Conservation (phyloP, 2,329 filamentous ascomycete species). For the Exophiala bonariae region DNA sequence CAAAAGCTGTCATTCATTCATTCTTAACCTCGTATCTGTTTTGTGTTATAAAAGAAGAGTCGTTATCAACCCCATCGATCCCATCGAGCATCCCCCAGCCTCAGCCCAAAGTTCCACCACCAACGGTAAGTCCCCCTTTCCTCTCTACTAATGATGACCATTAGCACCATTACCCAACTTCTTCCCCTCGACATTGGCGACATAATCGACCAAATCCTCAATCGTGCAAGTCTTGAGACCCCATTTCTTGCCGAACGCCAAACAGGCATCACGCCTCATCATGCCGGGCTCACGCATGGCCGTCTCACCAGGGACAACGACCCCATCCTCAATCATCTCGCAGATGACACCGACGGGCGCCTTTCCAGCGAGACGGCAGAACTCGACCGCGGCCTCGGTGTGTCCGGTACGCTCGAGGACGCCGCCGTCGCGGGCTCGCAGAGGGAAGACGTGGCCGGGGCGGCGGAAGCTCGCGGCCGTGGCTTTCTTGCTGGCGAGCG, state of each 20-base stretch:
- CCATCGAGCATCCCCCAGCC: too few species aligned
- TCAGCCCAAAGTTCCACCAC: too few species aligned
- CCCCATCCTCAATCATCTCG: conserved; percentile 86
- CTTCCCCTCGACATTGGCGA: conserved; percentile 70
- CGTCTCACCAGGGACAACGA: conserved; percentile 58
- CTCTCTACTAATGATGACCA: conserved; percentile 4
- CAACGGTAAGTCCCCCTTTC: background rate
- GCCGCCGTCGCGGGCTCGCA: conserved; percentile 76
- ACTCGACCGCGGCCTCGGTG: conserved; percentile 90
- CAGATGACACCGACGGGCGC: conserved; percentile 76
- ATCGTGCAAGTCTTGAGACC: conserved; percentile 94
- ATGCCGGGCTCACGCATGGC: conserved; percentile 70
- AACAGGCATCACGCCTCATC: conserved; percentile 85
- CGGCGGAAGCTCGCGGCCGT: conserved; percentile 67
- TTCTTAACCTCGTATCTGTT: too few species aligned
- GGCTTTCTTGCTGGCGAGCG: conserved; percentile 67
- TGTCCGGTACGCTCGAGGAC: conserved; percentile 79
- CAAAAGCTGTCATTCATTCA: too few species aligned
- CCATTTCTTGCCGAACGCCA: conserved; percentile 84
- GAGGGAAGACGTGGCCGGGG: conserved; percentile 87
- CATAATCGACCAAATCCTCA: conserved; percentile 77
- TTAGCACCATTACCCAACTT: conserved; percentile 8
- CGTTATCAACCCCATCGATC: too few species aligned
- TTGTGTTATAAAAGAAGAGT: too few species aligned
- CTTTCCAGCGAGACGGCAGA: conserved; percentile 83